phyloP scores from a whole-genome alignment of 2,329 filamentous ascomycete species.

The Macrophomina pseudophaseolina region DNA sequence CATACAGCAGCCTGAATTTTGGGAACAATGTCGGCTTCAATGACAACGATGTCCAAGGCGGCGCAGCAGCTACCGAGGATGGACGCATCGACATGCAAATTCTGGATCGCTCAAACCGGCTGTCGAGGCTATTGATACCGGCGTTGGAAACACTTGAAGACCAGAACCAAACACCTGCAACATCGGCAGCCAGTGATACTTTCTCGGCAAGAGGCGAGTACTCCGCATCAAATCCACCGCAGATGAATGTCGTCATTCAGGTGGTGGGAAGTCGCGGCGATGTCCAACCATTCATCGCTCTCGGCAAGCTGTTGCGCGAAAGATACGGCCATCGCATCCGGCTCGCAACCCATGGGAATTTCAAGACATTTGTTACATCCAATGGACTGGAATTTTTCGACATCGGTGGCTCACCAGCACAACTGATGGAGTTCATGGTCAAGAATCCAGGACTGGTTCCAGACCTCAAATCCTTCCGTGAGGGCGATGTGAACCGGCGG shows the following conservation, averaged over 20 bases:
- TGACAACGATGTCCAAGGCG: neutral
- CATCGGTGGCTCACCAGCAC: slow-evolving; percentile 43
- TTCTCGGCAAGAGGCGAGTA: neutral
- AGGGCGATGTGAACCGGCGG: slow-evolving; percentile 42
- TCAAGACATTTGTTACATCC: slow-evolving; percentile 32
- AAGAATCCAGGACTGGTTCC: slow-evolving; percentile 54
- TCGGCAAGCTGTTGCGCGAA: slow-evolving; percentile 18
- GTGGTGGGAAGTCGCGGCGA: too few relatives aligned
- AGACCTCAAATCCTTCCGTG: slow-evolving; percentile 43
- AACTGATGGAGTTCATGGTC: slow-evolving; percentile 59
- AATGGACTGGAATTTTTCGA: slow-evolving; percentile 42
- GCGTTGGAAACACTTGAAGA: neutral
- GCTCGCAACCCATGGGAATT: slow-evolving; percentile 35
- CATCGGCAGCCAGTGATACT: neutral
- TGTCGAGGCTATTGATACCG: neutral
- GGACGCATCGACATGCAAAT: slow-evolving; percentile 1
- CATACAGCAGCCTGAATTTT: neutral
- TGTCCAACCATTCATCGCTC: slow-evolving; percentile 20
- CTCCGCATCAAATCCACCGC: neutral
- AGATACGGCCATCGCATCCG: slow-evolving; percentile 38
- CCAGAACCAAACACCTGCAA: neutral
- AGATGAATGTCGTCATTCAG: slow-evolving; percentile 4
- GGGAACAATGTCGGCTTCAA: neutral
- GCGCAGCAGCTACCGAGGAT: neutral
- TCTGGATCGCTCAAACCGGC: neutral